Conservation (phyloP, 345 rosid species). For the Laguncularia racemosa region DNA sequence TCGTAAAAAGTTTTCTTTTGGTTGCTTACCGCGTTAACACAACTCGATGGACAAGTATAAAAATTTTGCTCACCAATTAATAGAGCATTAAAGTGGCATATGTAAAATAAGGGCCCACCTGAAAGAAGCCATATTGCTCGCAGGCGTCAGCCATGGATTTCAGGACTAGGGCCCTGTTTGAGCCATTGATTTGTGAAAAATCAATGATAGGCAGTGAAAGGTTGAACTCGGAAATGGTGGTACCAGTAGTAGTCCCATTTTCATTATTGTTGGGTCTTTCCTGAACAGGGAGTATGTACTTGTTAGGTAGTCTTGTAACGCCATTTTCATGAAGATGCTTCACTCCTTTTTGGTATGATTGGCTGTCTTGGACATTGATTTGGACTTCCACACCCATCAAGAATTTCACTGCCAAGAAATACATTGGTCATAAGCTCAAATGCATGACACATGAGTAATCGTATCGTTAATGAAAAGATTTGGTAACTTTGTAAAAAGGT, state of each 20-base stretch:
- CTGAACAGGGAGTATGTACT: conserved; percentile 21
- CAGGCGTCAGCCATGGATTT: conserved; percentile 25
- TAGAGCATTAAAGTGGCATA: too few species aligned
- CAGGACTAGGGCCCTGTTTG: conserved; percentile 16
- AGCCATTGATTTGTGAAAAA: conserved; percentile 20
- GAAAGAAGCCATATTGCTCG: conserved; percentile 32
- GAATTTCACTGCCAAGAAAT: too few species aligned
- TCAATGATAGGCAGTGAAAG: conserved; percentile 24
- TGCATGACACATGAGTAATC: too few species aligned
- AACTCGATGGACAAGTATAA: too few species aligned
- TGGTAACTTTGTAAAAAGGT: too few species aligned
- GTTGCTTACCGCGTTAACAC: too few species aligned
- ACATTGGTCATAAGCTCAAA: too few species aligned
- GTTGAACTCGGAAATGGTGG: too few species aligned
- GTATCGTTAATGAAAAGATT: too few species aligned
- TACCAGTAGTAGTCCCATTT: background rate
- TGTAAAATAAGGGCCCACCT: conserved; percentile 6
- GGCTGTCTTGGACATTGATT: background rate
- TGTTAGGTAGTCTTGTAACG: conserved; percentile 18
- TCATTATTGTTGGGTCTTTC: conserved; percentile 21
- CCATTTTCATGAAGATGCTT: conserved; percentile 20
- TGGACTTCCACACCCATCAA: conserved; percentile 6
- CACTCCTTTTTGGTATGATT: conserved; percentile 31
- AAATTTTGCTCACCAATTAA: too few species aligned
- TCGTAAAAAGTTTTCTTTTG: too few species aligned